phyloP scores from a whole-genome alignment of 495 filamentous ascomycete genomes.

The Aspergillus coremiiformis region DNA sequence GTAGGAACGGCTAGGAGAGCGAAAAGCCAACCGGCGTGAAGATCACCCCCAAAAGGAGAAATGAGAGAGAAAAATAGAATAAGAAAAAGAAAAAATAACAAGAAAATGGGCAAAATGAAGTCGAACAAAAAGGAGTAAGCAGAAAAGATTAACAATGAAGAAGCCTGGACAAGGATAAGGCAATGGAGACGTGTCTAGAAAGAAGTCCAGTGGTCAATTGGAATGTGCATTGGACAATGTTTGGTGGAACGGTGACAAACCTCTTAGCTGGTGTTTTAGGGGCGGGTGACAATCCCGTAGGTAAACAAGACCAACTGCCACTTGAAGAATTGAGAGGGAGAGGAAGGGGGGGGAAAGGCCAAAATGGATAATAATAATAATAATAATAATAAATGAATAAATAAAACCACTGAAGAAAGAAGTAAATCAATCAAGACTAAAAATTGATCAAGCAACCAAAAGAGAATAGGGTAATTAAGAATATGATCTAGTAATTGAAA shows the following conservation, averaged over 20 bases:
- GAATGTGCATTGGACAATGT: slow-evolving; percentile 26
- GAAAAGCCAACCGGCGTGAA: slow-evolving; percentile 27
- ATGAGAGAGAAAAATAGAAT: slow-evolving; percentile 31
- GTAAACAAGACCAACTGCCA: slow-evolving; percentile 21
- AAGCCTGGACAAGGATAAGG: slow-evolving; percentile 10
- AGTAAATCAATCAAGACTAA: slow-evolving; percentile 23
- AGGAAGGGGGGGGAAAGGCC: slow-evolving; percentile 4
- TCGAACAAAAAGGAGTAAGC: slow-evolving; percentile 18
- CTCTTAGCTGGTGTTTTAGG: slow-evolving; percentile 16
- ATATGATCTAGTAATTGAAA: slow-evolving; percentile 11
- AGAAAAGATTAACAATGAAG: slow-evolving; percentile 9
- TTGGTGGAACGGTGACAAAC: slow-evolving; percentile 23
- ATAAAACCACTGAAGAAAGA: no score
- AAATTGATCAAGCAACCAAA: slow-evolving; percentile 23
- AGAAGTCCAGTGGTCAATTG: slow-evolving; percentile 23
- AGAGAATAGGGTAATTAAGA: slow-evolving; percentile 13
- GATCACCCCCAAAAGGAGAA: slow-evolving; percentile 29
- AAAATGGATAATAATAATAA: slow-evolving; percentile 4
- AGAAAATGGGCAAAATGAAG: slow-evolving; percentile 29
- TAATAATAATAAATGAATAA: slow-evolving; percentile 16
- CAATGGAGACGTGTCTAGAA: slow-evolving; percentile 25
- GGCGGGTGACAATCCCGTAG: slow-evolving; percentile 25
- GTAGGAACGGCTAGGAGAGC: slow-evolving; percentile 24
- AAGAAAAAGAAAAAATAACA: slow-evolving; percentile 21
- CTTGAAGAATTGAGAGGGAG: slow-evolving; percentile 30